Evolutionary conservation across 306 rosid genomes (phyloP), one percentile per base, ranked within the genome.

Genomic region (Coriaria nepalensis): DNA sequence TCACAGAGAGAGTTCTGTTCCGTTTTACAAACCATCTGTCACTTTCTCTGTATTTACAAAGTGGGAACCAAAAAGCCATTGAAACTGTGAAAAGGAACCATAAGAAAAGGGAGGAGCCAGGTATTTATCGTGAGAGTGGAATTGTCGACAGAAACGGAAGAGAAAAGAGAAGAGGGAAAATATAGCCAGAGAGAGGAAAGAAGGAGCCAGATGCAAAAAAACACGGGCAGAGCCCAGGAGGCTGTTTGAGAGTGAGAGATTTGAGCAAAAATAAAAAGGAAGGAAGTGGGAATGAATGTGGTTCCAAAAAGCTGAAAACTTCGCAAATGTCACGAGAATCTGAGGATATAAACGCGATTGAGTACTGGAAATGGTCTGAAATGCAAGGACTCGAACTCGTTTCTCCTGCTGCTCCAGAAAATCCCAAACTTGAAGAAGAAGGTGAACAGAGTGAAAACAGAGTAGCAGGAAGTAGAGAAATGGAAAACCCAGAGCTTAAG

Each of bases 311-410:
- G 78, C 60, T 61, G 45, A 68, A 75, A 66, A 55, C 67, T 78
- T 69, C 55, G 61, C 81, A 74, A 76, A 86, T 86, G 95, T 81
- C 96, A 83, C 81, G 79, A 81, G 81, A 85, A 65, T 82, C 90
- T 56, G 65, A 70, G 58, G 96, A 84, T 72, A 76, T 76, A 69
- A 84, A 88, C 63, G 65, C 82, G 68, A 59, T 50, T 61, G 96
- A 87, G 78, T 80, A 87, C 70, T 87, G 96, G 96, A 74, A 61
- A 83, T 87, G 96, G 94, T 79, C 96, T 56, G 94, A 87, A 77
- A 87, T 87, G 96, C 96, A 87, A 67, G 96, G 94, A 39, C 75
- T 87, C 65, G 94, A 83, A 69, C 82, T 87, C 11, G 53, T 74
- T 37, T 43, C 78, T 49, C 42, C 80, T 60, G 42, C 70, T 59